A percentile compares a stretch with the other conserved stretches of the same genome.
Conservation (phyloP, 257 asterid genomes). For the Pogostemon cablin region DNA sequence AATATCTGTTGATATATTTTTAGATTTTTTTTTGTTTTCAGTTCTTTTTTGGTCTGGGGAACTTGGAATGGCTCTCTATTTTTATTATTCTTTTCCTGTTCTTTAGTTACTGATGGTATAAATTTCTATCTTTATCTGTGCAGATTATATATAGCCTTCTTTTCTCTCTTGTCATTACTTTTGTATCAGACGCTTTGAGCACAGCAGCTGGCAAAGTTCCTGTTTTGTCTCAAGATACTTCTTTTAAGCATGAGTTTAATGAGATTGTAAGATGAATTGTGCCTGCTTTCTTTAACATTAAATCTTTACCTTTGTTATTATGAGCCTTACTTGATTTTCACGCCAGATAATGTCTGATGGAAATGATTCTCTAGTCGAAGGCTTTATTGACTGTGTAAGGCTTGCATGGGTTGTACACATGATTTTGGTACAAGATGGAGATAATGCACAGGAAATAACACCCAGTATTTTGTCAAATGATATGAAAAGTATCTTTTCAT, state of each 20-base stretch:
- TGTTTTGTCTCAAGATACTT: conserved; percentile 69
- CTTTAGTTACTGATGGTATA: conserved; percentile 25
- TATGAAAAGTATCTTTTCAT: conserved; percentile 53
- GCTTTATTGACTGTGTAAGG: conserved; percentile 85
- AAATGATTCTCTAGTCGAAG: conserved; percentile 75
- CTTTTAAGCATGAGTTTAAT: conserved; percentile 81
- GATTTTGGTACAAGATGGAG: conserved; percentile 73
- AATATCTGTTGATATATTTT: conserved; percentile 13
- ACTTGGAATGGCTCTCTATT: conserved; percentile 9
- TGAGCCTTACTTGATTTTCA: conserved; percentile 33
- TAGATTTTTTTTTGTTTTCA: conserved; percentile 1
- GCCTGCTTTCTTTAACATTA: conserved; percentile 24
- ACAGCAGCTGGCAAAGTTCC: conserved; percentile 62
- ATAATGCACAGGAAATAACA: conserved; percentile 55
- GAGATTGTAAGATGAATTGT: conserved; percentile 68
- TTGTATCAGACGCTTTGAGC: conserved; percentile 91
- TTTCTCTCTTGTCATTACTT: conserved; percentile 80
- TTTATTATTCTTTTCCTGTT: conserved; percentile 10
- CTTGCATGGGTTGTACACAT: conserved; percentile 93
- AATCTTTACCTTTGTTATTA: conserved; percentile 22
- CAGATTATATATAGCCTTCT: conserved; percentile 91
- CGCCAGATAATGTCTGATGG: conserved; percentile 77
- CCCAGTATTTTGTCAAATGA: conserved; percentile 55
- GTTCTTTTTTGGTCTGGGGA: conserved; percentile 2
- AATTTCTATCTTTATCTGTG: conserved; percentile 35